Evolutionary conservation across 2,329 filamentous ascomycete species (phyloP).

Genomic region (Plectosphaerella plurivora): DNA sequence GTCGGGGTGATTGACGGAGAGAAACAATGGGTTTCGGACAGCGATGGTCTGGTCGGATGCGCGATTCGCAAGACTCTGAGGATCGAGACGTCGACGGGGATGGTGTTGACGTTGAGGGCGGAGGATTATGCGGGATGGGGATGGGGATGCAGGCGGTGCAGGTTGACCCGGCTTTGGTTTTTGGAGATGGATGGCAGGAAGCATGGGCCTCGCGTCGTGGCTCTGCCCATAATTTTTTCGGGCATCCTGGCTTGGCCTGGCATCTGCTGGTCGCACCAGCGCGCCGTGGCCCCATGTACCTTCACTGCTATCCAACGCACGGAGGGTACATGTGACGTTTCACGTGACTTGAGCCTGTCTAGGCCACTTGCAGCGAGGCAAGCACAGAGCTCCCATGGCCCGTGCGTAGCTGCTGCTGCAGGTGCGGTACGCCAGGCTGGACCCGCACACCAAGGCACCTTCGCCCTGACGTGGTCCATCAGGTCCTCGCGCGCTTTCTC

Average conservation of each 20-base stretch:
- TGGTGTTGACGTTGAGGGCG: too few relatives aligned
- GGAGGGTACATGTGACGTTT: background rate
- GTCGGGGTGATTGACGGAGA: too few relatives aligned
- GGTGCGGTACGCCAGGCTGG: background rate
- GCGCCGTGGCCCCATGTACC: background rate
- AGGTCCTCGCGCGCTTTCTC: background rate
- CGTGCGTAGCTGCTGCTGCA: background rate
- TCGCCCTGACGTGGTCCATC: constrained; percentile 36
- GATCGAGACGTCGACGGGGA: too few relatives aligned
- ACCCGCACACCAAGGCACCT: constrained; percentile 28
- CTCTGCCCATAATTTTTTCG: background rate
- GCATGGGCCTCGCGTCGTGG: background rate
- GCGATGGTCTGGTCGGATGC: too few relatives aligned
- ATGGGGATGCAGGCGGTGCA: background rate
- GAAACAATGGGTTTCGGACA: too few relatives aligned
- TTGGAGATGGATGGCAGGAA: background rate
- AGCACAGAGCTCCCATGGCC: background rate
- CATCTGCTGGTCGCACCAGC: background rate
- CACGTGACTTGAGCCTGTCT: background rate
- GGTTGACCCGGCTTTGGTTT: background rate
- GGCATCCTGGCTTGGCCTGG: background rate
- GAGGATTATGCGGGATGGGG: background rate
- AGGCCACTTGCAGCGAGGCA: background rate
- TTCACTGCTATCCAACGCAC: background rate
- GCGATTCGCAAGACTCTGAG: too few relatives aligned